Evolutionary conservation across 345 rosid species (phyloP).

Genomic region (Fremontodendron californicum): DNA sequence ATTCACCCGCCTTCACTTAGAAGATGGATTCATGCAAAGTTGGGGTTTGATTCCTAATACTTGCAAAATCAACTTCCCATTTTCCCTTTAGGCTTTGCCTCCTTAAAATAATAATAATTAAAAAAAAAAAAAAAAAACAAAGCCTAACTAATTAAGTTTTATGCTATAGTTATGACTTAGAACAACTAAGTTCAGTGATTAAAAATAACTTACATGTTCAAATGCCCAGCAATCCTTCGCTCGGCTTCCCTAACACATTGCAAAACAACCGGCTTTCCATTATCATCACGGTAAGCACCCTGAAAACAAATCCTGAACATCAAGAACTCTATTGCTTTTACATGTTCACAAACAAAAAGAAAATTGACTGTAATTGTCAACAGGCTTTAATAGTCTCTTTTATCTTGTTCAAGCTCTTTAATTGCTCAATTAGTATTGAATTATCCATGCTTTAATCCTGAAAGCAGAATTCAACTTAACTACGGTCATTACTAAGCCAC

Average conservation of each 20-base stretch:
- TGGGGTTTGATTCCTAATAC: no score
- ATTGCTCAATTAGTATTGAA: neutral
- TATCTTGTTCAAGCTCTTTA: neutral
- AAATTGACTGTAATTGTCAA: neutral
- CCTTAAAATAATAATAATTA: no score
- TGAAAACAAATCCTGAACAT: slow-evolving; percentile 16
- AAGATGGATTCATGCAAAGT: no score
- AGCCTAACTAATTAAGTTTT: neutral
- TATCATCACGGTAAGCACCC: slow-evolving; percentile 97
- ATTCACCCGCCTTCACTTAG: no score
- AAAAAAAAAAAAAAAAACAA: no score
- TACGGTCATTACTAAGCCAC: neutral
- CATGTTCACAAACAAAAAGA: slow-evolving; percentile 28
- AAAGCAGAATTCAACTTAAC: neutral
- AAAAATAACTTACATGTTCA: slow-evolving; percentile 56
- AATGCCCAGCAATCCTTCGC: slow-evolving; percentile 70
- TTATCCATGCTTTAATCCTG: neutral
- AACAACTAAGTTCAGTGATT: neutral
- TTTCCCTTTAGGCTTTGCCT: no score
- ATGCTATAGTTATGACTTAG: neutral
- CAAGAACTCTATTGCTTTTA: neutral
- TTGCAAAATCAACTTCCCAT: no score
- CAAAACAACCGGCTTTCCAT: slow-evolving; percentile 90
- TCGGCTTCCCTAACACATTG: slow-evolving; percentile 93
- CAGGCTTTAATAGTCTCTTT: neutral